A percentile compares a stretch with the other conserved stretches of the same genome.
Evolutionary conservation across 2,329 filamentous ascomycete genomes (phyloP).

Genomic region (Pleurostoma richardsiae): DNA sequence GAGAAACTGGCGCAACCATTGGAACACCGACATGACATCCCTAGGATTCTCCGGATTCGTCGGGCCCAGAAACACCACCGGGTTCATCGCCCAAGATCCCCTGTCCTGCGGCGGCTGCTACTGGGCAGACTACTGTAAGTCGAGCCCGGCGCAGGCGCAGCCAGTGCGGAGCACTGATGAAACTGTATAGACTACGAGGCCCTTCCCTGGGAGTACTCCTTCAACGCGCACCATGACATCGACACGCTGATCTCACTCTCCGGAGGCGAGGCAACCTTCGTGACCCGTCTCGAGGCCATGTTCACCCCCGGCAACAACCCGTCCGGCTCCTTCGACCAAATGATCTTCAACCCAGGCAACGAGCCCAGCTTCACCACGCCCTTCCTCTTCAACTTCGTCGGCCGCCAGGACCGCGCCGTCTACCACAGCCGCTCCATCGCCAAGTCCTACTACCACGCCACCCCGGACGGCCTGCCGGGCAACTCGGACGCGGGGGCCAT

Average conservation of each 20-base stretch:
- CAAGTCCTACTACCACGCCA: constrained; percentile 52
- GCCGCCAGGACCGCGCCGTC: constrained; percentile 57
- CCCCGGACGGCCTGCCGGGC: constrained; percentile 55
- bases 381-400: constrained; percentile 65
- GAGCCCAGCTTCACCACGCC: constrained; percentile 63
- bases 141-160: not conserved
- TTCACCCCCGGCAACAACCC: constrained; percentile 45
- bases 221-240: constrained; percentile 65
- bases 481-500: constrained; percentile 70
- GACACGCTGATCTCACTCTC: constrained; percentile 44
- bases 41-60: constrained; percentile 62
- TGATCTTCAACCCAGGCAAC: constrained; percentile 63
- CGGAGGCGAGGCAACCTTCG: constrained; percentile 52
- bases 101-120: constrained; percentile 59
- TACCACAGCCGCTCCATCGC: constrained; percentile 53
- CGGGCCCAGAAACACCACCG: constrained; percentile 49
- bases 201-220: constrained; percentile 60
- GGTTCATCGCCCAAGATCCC: constrained; percentile 51
- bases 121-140: constrained; percentile 50
- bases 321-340: constrained; percentile 42
- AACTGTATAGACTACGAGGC: constrained; percentile 44
- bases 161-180: no score
- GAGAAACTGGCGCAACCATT: constrained; percentile 68
- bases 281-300: constrained; percentile 53
- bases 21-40: constrained; percentile 53